Base-by-base conservation (phyloP, 176 grass and related monocot species). In the Hordeum marinum region DNA sequence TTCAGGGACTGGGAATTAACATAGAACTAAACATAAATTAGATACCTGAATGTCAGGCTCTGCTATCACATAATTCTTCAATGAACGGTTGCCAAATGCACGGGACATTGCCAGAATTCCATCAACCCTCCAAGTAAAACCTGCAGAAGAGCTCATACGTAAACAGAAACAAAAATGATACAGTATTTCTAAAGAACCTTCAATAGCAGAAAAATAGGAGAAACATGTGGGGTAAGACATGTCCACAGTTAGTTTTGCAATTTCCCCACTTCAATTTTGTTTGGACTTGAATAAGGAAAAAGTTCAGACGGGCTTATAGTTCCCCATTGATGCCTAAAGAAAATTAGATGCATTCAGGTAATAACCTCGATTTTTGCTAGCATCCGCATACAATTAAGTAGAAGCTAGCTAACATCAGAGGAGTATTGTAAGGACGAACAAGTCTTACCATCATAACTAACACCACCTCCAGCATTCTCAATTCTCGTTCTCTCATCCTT, bases 71-170 rank as follows among this genome's bases (percentile, higher is more conserved):
- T 66, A 98, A 52, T 85, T 70, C 68, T 98, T 95, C 81, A 98
- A 77, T 43, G 77, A 61, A 46, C 88, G 91, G 64, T 98, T 87
- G 36, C 93, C 96, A 84, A 98, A 98, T 63, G 96, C 96, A 80
- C 93, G 91, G 35, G 96, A 98, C 93, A 98, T 95, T 73, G 93
- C 93, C 63, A 98, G 80, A 61, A 94, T 89, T 82, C 91, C 93
- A 68, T 86, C 89, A 57, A 94, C 96, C 70, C 93, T 95, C 88
- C 88, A 98, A 67, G 96, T 98, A 77, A 18, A 74, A 48, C 91
- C 91, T 94, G 79, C 68, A 87, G 66, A 63, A 75, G 43, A 59
- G 85, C 59, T 82, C 85, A 61, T 82, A 46, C n/a, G 20, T 62
- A 88, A 41, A 21, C 29, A 15, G 20, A 76, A 71, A 82, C 15